Conservation (phyloP, 352 stramenopile species). For the Phytophthora vignae region DNA sequence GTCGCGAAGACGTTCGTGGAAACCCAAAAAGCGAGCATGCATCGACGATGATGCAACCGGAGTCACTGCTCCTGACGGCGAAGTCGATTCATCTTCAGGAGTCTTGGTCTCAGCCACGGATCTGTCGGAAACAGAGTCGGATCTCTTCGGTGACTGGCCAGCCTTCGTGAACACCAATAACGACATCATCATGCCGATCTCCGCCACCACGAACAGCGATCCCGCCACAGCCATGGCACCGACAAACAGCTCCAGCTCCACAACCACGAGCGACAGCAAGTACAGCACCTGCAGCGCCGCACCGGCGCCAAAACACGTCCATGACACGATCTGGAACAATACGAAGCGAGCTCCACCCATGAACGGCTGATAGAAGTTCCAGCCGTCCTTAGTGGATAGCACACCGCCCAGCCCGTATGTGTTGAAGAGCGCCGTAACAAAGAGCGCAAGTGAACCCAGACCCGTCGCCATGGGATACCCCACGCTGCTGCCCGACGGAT, state of each 20-base stretch:
- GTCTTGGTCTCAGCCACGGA: neutral
- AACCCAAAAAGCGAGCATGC: neutral
- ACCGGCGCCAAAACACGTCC: conserved; percentile 78
- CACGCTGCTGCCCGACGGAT: conserved; percentile 41
- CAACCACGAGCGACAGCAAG: conserved; percentile 76
- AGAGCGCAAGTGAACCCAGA: conserved; percentile 69
- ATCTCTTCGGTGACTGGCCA: conserved; percentile 3
- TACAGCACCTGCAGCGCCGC: conserved; percentile 79
- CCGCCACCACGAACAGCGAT: conserved; percentile 65
- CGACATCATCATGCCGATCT: conserved; percentile 88
- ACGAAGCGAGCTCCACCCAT: conserved; percentile 80
- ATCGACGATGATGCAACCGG: conserved; percentile 10
- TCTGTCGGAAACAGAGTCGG: neutral
- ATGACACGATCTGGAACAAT: conserved; percentile 79
- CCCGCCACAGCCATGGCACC: conserved; percentile 74
- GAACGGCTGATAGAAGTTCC: conserved; percentile 89
- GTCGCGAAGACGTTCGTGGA: conserved; percentile 46
- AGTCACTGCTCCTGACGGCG: no score
- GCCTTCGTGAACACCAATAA: conserved; percentile 67
- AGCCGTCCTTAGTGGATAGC: conserved; percentile 75
- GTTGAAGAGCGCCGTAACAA: conserved; percentile 82
- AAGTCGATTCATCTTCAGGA: neutral
- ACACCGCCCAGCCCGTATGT: conserved; percentile 85
- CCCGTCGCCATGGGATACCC: conserved; percentile 65
- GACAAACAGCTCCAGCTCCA: conserved; percentile 85